Percentiles rank a stretch among this genome's conserved stretches.
These are phyloP conservation scores for Solanum chiquidenum DNA, from an alignment of 257 asterid species.

Conservation along the genomic window DNA sequence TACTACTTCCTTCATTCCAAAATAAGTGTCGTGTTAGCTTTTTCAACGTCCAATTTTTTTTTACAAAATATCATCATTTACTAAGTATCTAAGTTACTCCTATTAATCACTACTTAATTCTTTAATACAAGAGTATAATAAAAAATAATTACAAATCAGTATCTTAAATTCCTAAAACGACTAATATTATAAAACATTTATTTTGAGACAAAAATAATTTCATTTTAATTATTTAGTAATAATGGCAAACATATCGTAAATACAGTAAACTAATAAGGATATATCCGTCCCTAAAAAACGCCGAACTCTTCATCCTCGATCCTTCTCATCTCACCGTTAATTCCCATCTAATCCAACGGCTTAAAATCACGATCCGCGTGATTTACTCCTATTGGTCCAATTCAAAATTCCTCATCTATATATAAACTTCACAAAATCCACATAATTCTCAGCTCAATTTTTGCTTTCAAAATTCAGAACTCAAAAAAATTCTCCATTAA, in stretches of 20 bases:
- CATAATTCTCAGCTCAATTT: background rate
- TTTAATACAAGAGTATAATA: background rate
- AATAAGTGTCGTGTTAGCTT: background rate
- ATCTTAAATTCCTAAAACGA: too few species aligned
- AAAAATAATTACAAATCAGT: too few species aligned
- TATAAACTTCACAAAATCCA: background rate
- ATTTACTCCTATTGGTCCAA: background rate
- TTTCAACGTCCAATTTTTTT: too few species aligned
- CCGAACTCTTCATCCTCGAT: background rate
- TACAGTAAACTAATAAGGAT: background rate
- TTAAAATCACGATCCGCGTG: background rate
- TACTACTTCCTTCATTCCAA: too few species aligned
- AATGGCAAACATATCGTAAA: background rate
- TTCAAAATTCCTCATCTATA: background rate
- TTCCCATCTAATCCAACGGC: background rate
- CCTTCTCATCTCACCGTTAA: background rate
- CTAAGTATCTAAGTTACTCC: too few species aligned
- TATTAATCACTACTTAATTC: background rate
- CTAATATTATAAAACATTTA: too few species aligned
- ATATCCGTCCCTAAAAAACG: background rate
- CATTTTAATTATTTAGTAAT: too few species aligned
- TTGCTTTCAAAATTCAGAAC: background rate
- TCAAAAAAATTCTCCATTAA: background rate
- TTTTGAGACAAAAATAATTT: accelerated
- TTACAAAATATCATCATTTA: background rate